Evolutionary conservation across 2,329 filamentous ascomycete genomes (phyloP), one percentile per base, ranked within the genome.

Genomic region (Basipetospora sp.): DNA sequence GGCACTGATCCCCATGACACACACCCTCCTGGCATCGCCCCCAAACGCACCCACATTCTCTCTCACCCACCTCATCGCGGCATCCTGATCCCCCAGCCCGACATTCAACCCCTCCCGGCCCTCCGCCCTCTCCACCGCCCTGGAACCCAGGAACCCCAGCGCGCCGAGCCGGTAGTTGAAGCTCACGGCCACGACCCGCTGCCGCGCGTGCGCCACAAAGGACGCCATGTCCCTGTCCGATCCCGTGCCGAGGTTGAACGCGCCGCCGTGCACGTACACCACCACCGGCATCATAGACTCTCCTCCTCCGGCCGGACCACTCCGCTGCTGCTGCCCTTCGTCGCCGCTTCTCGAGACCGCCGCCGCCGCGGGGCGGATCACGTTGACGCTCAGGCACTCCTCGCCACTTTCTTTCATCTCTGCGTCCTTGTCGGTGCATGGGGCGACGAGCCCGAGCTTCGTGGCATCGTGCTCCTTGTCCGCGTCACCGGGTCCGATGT

Each of bases 71-170:
- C 63, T 54, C 16, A 80, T 57, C 10, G 71, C 59, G 11, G 67
- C 48, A 42, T 67, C 62, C 53, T 80, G 75, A 48, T 81, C 77
- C 44, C 65, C 62, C 42, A 81, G 55, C 2, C 79, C 79, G 15
- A 77, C 53, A 47, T 84, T 85, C 26, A 40, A 18, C 18, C 17
- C 28, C 32, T 18, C 36, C 65, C 65, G 29, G 64, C 64, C 17
- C 63, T 57, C 29, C 25, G 65, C 64, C 11, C 63, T 59, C 20
- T 70, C 63, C 8, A 22, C 34, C 39, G 70, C 47, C 8, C 53
- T 53, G n/a, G 66, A 74, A 8, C 71, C 67, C 19, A 83, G 54
- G 54, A 88, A 85, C 0, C 82, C 82, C 48, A 84, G 62, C 4
- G 72, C 68, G 3, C 74, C 74, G 34, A 82, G 64, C 8, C 79